Evolutionary conservation across 345 rosid genomes (phyloP).

Genomic region (Eucalyptus erythrocorys): DNA sequence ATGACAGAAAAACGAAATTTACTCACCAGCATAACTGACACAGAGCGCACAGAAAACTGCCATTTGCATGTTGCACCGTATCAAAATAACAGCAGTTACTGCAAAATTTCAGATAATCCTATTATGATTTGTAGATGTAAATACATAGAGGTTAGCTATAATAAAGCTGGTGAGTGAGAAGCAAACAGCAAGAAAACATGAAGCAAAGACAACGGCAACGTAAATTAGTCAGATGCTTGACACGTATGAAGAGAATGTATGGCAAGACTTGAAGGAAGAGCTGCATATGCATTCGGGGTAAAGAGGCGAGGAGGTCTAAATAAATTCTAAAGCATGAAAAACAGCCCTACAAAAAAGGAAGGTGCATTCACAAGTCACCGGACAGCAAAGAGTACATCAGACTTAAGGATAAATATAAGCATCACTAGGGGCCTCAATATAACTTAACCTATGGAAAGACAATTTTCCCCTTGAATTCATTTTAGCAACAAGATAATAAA

Average conservation of each 20-base stretch:
- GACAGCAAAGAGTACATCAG: not conserved
- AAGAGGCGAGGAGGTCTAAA: not conserved
- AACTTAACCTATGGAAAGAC: not conserved
- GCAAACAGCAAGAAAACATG: not conserved
- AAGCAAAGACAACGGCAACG: not conserved
- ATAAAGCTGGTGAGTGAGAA: not conserved
- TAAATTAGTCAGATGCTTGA: not conserved
- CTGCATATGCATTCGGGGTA: not conserved
- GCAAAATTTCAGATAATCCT: constrained; percentile 18
- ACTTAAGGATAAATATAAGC: not conserved
- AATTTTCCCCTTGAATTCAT: not conserved
- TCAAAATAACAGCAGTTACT: constrained; percentile 60
- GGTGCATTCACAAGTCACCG: not conserved
- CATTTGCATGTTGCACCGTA: constrained; percentile 71
- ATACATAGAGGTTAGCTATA: not conserved
- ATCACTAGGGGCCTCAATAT: not conserved
- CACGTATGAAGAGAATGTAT: not conserved
- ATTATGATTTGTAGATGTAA: not conserved
- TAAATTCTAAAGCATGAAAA: not conserved
- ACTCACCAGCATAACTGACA: constrained; percentile 66
- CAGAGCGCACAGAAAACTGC: constrained; percentile 63
- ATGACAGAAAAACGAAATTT: not conserved
- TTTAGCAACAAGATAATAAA: not conserved
- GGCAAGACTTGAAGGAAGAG: not conserved
- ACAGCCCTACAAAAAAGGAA: not conserved